Evolutionary conservation across 441 rosid genomes (phyloP).

Genomic region (Euphorbia corollata): DNA sequence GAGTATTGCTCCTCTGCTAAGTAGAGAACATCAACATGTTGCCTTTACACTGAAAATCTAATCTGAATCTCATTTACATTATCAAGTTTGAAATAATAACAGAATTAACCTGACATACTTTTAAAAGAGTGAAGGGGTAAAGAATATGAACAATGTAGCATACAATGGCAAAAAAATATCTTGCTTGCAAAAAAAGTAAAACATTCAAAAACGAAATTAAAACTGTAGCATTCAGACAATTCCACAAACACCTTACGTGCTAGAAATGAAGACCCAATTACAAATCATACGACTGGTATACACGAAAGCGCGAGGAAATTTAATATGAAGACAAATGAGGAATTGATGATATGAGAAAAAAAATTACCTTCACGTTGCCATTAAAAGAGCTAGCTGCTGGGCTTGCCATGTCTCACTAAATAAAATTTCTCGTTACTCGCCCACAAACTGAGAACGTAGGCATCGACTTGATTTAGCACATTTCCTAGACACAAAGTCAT

Average conservation of each 20-base stretch:
- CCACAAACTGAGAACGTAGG: slow-evolving; percentile 4
- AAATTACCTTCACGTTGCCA: slow-evolving; percentile 51
- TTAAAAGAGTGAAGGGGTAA: not conserved
- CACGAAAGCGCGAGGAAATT: no score
- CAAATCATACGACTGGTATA: not conserved
- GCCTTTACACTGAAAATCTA: no score
- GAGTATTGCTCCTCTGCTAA: no score
- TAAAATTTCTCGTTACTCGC: not conserved
- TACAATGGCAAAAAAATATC: no score
- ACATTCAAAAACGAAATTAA: no score
- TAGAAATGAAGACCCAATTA: not conserved
- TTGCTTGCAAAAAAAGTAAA: no score
- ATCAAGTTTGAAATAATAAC: no score
- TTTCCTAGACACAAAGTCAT: not conserved
- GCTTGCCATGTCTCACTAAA: slow-evolving; percentile 41
- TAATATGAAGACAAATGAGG: not conserved
- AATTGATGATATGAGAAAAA: not conserved
- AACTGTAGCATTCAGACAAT: slow-evolving; percentile 11
- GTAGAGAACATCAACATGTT: no score
- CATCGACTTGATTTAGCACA: not conserved
- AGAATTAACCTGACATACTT: not conserved
- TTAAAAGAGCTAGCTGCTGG: slow-evolving; percentile 56
- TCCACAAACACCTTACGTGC: slow-evolving; percentile 32
- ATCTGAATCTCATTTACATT: no score
- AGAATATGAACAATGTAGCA: not conserved